Evolutionary conservation across 495 filamentous ascomycete genomes (phyloP).

Genomic region (Antarctomyces pellizariae): DNA sequence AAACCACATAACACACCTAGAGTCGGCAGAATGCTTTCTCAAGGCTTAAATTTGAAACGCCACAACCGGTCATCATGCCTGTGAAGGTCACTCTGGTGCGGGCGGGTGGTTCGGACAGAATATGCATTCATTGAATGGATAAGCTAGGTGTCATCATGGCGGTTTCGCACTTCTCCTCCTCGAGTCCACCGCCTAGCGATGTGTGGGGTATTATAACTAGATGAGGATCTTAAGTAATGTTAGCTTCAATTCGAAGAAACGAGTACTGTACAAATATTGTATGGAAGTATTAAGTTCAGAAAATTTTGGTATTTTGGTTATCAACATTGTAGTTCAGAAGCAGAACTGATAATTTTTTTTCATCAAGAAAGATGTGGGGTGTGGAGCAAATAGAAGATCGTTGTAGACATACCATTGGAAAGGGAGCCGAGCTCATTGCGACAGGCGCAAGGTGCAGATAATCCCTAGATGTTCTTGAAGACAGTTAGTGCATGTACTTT

Average conservation of each 20-base stretch:
- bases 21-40: background rate
- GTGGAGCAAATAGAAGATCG: background rate
- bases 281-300: conserved; percentile 18
- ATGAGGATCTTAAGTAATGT: too few relatives aligned
- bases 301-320: conserved; percentile 56
- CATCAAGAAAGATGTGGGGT: conserved; percentile 36
- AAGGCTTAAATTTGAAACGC: conserved; percentile 28
- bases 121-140: conserved; percentile 95
- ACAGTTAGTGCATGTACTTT: too few relatives aligned
- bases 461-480: too few relatives aligned
- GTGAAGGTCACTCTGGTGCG: conserved; percentile 38
- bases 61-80: conserved; percentile 70
- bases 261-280: too few relatives aligned
- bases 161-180: too few relatives aligned
- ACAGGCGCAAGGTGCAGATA: too few relatives aligned
- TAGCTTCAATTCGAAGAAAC: conserved; percentile 7
- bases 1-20: conserved; percentile 10
- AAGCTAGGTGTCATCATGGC: conserved; percentile 88
- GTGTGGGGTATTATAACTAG: too few relatives aligned
- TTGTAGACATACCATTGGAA: conserved; percentile 5
- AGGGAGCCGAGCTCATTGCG: too few relatives aligned
- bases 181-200: too few relatives aligned
- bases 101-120: conserved; percentile 53
- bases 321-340: conserved; percentile 78
- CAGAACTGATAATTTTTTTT: conserved; percentile 74